Evolutionary conservation across 306 rosid genomes (phyloP).

Genomic region (Cicer bijugum): DNA sequence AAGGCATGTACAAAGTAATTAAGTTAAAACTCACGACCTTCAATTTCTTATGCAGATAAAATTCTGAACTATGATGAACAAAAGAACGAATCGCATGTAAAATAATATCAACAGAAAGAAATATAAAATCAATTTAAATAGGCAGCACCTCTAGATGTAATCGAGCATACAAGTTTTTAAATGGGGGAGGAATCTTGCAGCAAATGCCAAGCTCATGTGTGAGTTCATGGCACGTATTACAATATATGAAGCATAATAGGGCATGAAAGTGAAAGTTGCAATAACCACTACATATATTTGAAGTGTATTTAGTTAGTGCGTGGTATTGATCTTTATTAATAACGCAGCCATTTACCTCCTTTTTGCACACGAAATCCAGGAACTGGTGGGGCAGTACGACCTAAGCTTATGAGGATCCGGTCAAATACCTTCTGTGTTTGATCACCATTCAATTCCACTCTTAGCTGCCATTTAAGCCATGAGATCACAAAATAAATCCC

Average conservation of each 20-base stretch:
- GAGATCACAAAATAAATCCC: constrained; percentile 22
- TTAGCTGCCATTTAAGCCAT: constrained; percentile 57
- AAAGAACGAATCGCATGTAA: constrained; percentile 21
- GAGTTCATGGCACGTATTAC: constrained; percentile 18
- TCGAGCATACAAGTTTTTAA: constrained; percentile 22
- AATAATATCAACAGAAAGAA: constrained; percentile 36
- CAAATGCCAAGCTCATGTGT: constrained; percentile 22
- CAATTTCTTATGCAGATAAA: constrained; percentile 39
- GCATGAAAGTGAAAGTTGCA: constrained; percentile 34
- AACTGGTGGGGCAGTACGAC: constrained; percentile 75
- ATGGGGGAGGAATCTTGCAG: constrained; percentile 25
- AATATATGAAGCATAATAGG: constrained; percentile 16
- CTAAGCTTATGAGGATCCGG: constrained; percentile 62
- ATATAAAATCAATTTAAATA: constrained; percentile 8
- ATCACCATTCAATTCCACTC: constrained; percentile 74
- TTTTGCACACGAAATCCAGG: constrained; percentile 87
- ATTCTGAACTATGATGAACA: constrained; percentile 32
- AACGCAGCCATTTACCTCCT: constrained; percentile 67
- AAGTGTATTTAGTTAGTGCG: neutral
- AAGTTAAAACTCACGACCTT: constrained; percentile 50
- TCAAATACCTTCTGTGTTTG: constrained; percentile 76
- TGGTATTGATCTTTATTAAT: constrained; percentile 17
- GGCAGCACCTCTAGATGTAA: neutral
- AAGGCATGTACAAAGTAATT: constrained; percentile 54
- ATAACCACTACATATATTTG: neutral